Evolutionary conservation across 2,329 filamentous ascomycete genomes (phyloP), one percentile per base, ranked within the genome.

Genomic region (Tolypocladium inflatum): DNA sequence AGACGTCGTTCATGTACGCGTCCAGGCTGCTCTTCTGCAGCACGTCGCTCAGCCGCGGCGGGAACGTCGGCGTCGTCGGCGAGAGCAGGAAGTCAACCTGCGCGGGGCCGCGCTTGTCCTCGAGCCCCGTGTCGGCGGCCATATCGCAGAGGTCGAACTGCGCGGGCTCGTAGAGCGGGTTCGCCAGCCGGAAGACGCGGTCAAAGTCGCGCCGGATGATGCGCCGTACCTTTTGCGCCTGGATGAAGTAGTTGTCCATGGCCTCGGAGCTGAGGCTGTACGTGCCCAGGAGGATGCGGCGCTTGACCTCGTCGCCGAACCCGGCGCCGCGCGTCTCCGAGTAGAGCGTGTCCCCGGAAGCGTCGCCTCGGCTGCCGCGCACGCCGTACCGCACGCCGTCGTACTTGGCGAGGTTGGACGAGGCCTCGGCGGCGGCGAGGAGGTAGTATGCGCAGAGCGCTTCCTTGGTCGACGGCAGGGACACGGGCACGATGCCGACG

Each of bases 211-310:
- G 77, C 69, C 94, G 88, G 2, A 99, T 90, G 21, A 96, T 77
- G 57, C 90, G 82, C 1, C 94, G 87, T 43, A 97, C 84, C 63
- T 87, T 88, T 74, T 99, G 94, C 52, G 94, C 94, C 70, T 96
- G 89, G 61, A 96, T 83, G 68, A 99, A 99, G 73, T 97, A 97
- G 70, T 97, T 99, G 71, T 96, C 89, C 68, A 95, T 94, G 11
- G 91, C 91, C 61, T 89, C 85, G 0, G 93, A 92, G 72, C 90
- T 96, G 56, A 99, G 80, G 45, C 87, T 92, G 70, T 96, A 97
- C 0, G 91, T 87, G 19, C 94, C 94, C 0, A 99, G 82, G 10
- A 99, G 74, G 59, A 99, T 95, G 43, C 94, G 85, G 56, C 91
- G 82, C 68, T 88, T 86, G 13, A 97, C 93, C 73, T 99, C 94